Percentiles rank a stretch among this genome's conserved stretches.
These are phyloP conservation scores for Mitragyna speciosa DNA, from an alignment of 257 asterid species.

Conservation along the genomic window DNA sequence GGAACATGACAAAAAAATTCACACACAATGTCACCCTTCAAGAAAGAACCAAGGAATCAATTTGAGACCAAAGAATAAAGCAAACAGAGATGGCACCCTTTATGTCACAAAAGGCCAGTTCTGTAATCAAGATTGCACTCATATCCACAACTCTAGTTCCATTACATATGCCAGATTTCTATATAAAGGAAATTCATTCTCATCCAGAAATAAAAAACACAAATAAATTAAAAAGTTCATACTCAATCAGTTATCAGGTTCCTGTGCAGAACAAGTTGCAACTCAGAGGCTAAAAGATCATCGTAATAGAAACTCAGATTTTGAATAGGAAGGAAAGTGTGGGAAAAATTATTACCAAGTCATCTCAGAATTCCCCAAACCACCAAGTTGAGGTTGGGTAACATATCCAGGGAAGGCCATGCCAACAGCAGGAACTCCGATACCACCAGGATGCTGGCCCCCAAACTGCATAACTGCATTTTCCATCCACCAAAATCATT, in stretches of 20 bases:
- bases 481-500: slow-evolving; percentile 9
- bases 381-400: slow-evolving; percentile 74
- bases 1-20: background rate
- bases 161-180: background rate
- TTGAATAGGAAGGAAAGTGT: background rate
- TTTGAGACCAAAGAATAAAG: background rate
- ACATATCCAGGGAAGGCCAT: slow-evolving; percentile 99
- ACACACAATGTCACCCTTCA: background rate
- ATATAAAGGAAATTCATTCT: background rate
- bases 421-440: slow-evolving; percentile 99
- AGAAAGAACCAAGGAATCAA: background rate
- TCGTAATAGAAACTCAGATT: background rate
- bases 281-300: background rate
- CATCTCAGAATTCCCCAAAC: slow-evolving; percentile 91
- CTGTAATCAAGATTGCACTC: background rate
- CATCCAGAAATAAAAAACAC: background rate
- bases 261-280: background rate
- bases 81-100: background rate
- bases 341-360: slow-evolving; percentile 63
- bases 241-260: background rate
- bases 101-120: background rate
- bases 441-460: slow-evolving; percentile 87
- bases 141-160: background rate
- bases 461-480: slow-evolving; percentile 88
- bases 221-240: background rate